Percentiles rank a stretch among this genome's conserved stretches.
These are phyloP conservation scores for Aspergillus tanneri DNA, from an alignment of 2,329 filamentous ascomycete genomes.

Conservation along the genomic window DNA sequence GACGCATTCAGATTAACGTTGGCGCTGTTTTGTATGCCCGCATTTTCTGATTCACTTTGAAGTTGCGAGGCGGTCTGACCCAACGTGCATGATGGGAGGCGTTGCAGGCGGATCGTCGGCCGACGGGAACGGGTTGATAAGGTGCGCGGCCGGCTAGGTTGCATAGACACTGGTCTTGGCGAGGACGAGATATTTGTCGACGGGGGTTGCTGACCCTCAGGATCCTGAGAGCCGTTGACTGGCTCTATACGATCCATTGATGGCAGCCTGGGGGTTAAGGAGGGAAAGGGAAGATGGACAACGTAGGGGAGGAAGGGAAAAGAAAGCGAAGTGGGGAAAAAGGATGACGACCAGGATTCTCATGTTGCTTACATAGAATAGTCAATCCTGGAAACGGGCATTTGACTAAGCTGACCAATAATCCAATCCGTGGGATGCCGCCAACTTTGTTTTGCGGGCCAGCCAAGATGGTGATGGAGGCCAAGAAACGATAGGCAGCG, in stretches of 20 bases:
- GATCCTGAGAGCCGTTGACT: slow-evolving; percentile 23
- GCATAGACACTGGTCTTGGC: slow-evolving; percentile 22
- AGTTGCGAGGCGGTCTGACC: slow-evolving; percentile 9
- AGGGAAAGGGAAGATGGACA: background rate
- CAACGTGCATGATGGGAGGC: slow-evolving; percentile 15
- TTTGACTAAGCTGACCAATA: slow-evolving; percentile 6
- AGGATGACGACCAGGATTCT: background rate
- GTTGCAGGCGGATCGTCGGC: slow-evolving; percentile 34
- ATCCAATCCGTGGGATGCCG: background rate
- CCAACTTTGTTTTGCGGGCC: slow-evolving; percentile 7
- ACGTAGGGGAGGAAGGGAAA: background rate
- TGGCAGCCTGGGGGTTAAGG: background rate
- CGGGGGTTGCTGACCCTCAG: slow-evolving; percentile 12
- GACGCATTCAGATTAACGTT: background rate
- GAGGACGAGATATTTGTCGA: slow-evolving; percentile 16
- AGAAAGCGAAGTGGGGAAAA: slow-evolving; percentile 1
- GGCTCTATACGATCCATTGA: slow-evolving; percentile 43
- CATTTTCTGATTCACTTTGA: slow-evolving; percentile 12
- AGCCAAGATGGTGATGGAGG: background rate
- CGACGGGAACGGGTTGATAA: slow-evolving; percentile 28
- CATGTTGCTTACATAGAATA: background rate
- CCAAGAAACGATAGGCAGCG: background rate
- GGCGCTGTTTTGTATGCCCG: background rate
- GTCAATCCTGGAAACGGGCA: background rate
- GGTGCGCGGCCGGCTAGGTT: slow-evolving; percentile 21